These are phyloP conservation scores for Cyphellophora attinorum DNA, from an alignment of 2,329 filamentous ascomycete genomes.

Conservation along the genomic window DNA sequence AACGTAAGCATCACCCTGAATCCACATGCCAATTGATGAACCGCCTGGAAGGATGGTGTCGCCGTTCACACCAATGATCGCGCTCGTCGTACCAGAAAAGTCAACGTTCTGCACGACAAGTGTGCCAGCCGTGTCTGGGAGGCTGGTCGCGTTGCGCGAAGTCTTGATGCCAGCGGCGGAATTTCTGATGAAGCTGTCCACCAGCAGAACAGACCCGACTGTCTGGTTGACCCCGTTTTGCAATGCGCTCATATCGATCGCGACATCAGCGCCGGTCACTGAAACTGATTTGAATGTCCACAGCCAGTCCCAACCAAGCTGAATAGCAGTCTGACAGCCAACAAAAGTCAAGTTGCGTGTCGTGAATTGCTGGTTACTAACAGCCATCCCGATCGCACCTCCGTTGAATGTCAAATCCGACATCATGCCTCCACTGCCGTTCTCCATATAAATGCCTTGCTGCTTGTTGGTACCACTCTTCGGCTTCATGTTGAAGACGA, in stretches of 20 bases:
- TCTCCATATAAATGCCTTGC: conserved; percentile 75
- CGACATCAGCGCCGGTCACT: conserved; percentile 66
- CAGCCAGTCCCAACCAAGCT: conserved; percentile 87
- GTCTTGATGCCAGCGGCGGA: conserved; percentile 70
- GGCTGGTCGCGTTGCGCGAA: conserved; percentile 54
- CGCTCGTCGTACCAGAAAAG: conserved; percentile 59
- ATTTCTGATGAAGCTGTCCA: conserved; percentile 71
- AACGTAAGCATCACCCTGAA: conserved; percentile 68
- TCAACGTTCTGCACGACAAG: conserved; percentile 86
- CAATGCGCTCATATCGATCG: conserved; percentile 63
- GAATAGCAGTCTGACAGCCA: conserved; percentile 71
- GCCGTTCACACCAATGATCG: conserved; percentile 52
- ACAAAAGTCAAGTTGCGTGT: conserved; percentile 76
- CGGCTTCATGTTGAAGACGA: conserved; percentile 67
- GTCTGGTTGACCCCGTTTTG: conserved; percentile 52
- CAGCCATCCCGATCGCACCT: conserved; percentile 65
- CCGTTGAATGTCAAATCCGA: conserved; percentile 75
- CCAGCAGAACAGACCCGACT: conserved; percentile 74
- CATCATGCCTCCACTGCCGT: conserved; percentile 74
- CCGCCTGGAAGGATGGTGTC: conserved; percentile 56
- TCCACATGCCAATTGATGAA: conserved; percentile 59
- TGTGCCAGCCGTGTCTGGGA: conserved; percentile 64
- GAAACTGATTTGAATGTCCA: conserved; percentile 70
- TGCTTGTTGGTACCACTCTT: conserved; percentile 59
- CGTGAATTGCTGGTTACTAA: conserved; percentile 83